Evolutionary conservation across 345 rosid species (phyloP), one percentile per base, ranked within the genome.

Genomic region (Ceriops zippeliana): DNA sequence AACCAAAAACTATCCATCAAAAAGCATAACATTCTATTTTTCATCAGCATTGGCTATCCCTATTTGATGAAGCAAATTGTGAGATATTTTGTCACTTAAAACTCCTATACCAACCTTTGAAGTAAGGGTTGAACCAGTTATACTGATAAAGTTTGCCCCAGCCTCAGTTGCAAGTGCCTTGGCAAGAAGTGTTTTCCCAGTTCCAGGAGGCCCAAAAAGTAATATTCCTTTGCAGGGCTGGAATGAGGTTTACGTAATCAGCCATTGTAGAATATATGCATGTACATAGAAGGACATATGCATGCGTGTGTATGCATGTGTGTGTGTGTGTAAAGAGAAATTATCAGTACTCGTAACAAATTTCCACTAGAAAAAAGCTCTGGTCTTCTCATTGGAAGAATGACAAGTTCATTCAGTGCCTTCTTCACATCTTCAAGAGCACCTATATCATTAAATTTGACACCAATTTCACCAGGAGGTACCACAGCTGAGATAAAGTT

Each of bases 131-230:
- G 99, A 95, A 73, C 99, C 98, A 59, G 99, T 95, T 77, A 95
- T 87, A 84, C 93, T 92, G 66, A 95, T 90, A 81, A 95, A 95
- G 78, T 95, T 95, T 35, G 97, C 98, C 63, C 97, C 91, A 0
- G 98, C 98, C 80, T 96, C 99, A 58, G 98, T 96, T 27, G 99
- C 99, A 72, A 96, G 87, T 6, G 97, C 98, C 82, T 92, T 96
- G 51, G 97, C 99, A 70, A 92, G 90, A 63, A 95, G 89, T 24
- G 99, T 92, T 80, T 95, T 95, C 78, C 98, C 99, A 59, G 99
- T 95, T 76, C 99, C 99, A 80, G 99, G 99, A 81, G 99, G 99
- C 70, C 99, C 99, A 81, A 95, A 95, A 34, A 95, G 93, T 75
- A 92, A 83, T 77, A 95, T 87, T 61, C 98, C 99, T 89, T 92